These are phyloP conservation scores for Infundibulicybe gibba DNA, from an alignment of 768 basidiomycete species.

Conservation along the genomic window DNA sequence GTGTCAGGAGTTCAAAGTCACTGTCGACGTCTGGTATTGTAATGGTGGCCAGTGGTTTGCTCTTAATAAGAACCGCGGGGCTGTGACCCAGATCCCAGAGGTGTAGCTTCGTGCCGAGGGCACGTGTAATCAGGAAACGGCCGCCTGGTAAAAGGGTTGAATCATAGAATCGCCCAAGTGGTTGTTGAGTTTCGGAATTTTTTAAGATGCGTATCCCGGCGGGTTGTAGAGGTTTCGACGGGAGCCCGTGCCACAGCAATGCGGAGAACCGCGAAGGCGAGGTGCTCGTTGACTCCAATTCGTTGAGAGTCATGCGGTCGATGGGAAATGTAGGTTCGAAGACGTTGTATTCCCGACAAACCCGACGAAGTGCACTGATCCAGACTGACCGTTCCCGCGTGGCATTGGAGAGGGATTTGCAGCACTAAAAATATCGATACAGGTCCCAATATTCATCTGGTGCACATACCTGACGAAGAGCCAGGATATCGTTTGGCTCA, in stretches of 20 bases:
- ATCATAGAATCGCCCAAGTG: slow-evolving; percentile 1
- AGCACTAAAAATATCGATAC: slow-evolving; percentile 15
- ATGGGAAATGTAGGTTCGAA: slow-evolving; percentile 18
- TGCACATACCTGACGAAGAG: slow-evolving; percentile 11
- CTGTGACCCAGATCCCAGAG: slow-evolving; percentile 24
- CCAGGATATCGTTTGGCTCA: slow-evolving; percentile 12
- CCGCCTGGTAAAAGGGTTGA: slow-evolving; percentile 25
- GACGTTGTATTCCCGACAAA: slow-evolving; percentile 14
- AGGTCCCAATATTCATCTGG: neutral
- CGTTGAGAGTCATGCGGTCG: slow-evolving; percentile 17
- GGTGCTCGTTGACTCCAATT: slow-evolving; percentile 21
- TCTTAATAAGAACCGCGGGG: slow-evolving; percentile 9
- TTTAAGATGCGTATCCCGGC: slow-evolving; percentile 11
- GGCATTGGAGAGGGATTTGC: slow-evolving; percentile 12
- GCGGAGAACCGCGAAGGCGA: slow-evolving; percentile 16
- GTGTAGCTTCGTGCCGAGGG: slow-evolving; percentile 8
- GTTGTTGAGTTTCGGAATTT: slow-evolving; percentile 6
- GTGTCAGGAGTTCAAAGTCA: slow-evolving; percentile 4
- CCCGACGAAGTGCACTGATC: slow-evolving; percentile 18
- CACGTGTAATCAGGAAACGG: slow-evolving; percentile 21
- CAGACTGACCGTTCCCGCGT: slow-evolving; percentile 20
- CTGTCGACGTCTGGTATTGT: neutral
- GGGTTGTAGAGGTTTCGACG: slow-evolving; percentile 2
- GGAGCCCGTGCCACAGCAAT: neutral
- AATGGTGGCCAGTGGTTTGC: slow-evolving; percentile 8